Evolutionary conservation across 441 rosid species (phyloP), one percentile per base, ranked within the genome.

Genomic region (Cnidoscolus chayamansa): DNA sequence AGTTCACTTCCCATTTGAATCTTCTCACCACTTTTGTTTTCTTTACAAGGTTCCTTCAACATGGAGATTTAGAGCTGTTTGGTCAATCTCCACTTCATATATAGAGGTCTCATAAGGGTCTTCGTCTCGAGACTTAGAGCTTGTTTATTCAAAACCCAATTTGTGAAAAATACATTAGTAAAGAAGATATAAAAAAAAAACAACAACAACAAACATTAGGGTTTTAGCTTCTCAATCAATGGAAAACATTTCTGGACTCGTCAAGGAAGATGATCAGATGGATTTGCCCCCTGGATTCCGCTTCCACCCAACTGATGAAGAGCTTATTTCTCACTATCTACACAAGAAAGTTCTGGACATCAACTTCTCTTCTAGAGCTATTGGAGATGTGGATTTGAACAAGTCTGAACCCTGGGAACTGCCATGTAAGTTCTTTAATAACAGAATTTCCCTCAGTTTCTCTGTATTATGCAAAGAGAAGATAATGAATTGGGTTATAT

Each of bases 401-500:
- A 92, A 89, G 85, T 89, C 93, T 72, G 98, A 94, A 81, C 98
- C 98, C 3, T 94, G 98, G 98, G 98, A 94, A 57, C 78, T 94
- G 68, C 98, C 98, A 0, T 74, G 98, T 94, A 83, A 73, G 86
- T 68, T 58, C 43, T 65, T 57, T 16, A 3, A 55, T 60, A 56
- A 70, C 50, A 10, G 30, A 63, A 7, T 40, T 40, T 40, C 45
- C 6, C 6, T 40, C 45, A 40, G 45, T 40, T 40, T 40, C 6
- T 40, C 45, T 40, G 45, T 6, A 6, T 40, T 5, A 40, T 40
- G 45, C 45, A 6, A 40, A 40, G 7, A 5, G 45, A 40, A 6
- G 7, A 6, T 40, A 40, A 40, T 40, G 37, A 35, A 35, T 35
- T 35, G 37, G 37, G 4, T 35, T 35, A 35, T 4, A 35, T 35